Percentiles rank a stretch among this genome's conserved stretches.
Conservation (phyloP, 2,329 filamentous ascomycete genomes). For the Atkinsonella texensis region DNA sequence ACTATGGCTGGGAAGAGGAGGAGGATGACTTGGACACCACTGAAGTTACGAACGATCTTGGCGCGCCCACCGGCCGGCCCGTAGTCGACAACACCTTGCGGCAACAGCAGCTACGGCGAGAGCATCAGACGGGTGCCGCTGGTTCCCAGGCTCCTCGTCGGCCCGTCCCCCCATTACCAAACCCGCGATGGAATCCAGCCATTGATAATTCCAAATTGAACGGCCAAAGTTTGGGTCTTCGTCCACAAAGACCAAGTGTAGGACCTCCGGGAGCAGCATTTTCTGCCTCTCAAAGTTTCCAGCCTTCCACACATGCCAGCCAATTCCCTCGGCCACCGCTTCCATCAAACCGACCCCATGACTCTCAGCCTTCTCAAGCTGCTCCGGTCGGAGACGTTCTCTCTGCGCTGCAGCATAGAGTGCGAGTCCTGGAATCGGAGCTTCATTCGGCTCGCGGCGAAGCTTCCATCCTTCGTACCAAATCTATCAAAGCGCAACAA, state of each 20-base stretch:
- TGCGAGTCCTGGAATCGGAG: slow-evolving; percentile 41
- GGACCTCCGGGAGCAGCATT: slow-evolving; percentile 12
- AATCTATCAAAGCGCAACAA: slow-evolving; percentile 48
- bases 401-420: slow-evolving; percentile 37
- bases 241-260: slow-evolving; percentile 9
- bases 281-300: slow-evolving; percentile 19
- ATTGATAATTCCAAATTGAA: slow-evolving; percentile 15
- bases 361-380: slow-evolving; percentile 16
- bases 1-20: slow-evolving; percentile 38
- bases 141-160: slow-evolving; percentile 14
- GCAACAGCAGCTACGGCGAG: slow-evolving; percentile 20
- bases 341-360: slow-evolving; percentile 12
- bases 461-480: slow-evolving; percentile 61
- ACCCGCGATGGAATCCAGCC: slow-evolving; percentile 27
- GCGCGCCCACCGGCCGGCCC: slow-evolving; percentile 25
- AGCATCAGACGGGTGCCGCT: slow-evolving; percentile 10
- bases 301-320: slow-evolving; percentile 22
- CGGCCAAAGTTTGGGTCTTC: slow-evolving; percentile 7
- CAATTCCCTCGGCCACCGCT: slow-evolving; percentile 28
- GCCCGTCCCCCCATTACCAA: slow-evolving; percentile 20
- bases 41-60: slow-evolving; percentile 39
- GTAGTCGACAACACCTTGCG: slow-evolving; percentile 24
- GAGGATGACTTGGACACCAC: slow-evolving; percentile 48
- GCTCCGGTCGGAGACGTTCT: slow-evolving; percentile 24
- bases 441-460: slow-evolving; percentile 57